Base-by-base conservation (phyloP, 495 filamentous ascomycete species). In the Podospora bellae-mahoneyi region DNA sequence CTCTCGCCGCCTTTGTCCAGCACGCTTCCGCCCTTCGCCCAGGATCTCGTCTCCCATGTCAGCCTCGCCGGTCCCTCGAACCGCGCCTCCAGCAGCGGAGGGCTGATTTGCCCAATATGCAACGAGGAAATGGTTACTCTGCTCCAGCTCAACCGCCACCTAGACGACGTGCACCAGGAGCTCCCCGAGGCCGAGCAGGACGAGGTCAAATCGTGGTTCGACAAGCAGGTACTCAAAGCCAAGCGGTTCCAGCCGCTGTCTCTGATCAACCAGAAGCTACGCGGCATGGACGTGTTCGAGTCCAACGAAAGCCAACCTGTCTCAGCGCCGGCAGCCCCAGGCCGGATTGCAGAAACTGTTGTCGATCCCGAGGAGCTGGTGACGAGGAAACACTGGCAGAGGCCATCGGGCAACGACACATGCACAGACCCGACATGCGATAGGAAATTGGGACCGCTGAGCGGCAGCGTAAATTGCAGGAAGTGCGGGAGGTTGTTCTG, bases 151-250 rank as follows among this genome's bases (percentile, higher is more conserved):
- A 97, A 99, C 75, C 88, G 93, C 75, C 95, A 99, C 78, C 90
- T 99, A 71, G 95, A 99, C 79, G 96, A 98, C 73, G 83, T 86
- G 54, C 95, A 99, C 79, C 90, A 93, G 69, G 92, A 97, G 70
- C 85, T 98, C n/a, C 93, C 96, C 77, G 92, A 92, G 66, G 86
- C 91, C 64, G 91, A 92, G 73, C 96, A 98, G 74, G 94, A 97
- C 78, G 93, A 99, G 79, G 94, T 97, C 68, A 96, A 96, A 81
- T 94, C 91, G 64, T 99, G 95, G 95, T 97, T 99, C 83, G 90
- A 95, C 79, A 89, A 91, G 70, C 95, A 97, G 77, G 96, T 99
- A 83, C 85, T 91, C 61, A 97, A 97, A 77, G 96, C 95, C 19
- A 97, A 96, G 78, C 89, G 88, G 53, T 99, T 99, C 77, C 96